Evolutionary conservation across 2,329 filamentous ascomycete species (phyloP).

Genomic region (Trichoderma oligosporum): DNA sequence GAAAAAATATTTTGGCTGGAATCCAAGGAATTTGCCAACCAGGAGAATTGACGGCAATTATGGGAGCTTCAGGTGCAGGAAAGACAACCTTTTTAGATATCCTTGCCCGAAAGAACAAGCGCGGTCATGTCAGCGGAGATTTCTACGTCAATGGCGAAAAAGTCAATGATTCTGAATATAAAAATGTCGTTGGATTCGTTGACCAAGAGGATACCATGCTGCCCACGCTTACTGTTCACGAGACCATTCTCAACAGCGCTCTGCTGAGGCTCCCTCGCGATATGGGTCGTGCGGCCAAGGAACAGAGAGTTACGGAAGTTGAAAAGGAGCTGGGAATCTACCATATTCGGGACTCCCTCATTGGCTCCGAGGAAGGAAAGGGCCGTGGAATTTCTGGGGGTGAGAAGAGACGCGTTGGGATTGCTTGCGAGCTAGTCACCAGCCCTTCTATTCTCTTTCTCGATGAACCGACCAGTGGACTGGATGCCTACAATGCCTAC

Average conservation of each 20-base stretch:
- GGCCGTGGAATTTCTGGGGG: slow-evolving; percentile 95
- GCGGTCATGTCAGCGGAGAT: slow-evolving; percentile 70
- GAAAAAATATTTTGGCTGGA: slow-evolving; percentile 75
- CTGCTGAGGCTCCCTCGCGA: slow-evolving; percentile 85
- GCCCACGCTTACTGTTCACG: slow-evolving; percentile 91
- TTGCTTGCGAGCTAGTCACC: slow-evolving; percentile 95
- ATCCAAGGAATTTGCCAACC: slow-evolving; percentile 86
- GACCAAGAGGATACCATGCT: slow-evolving; percentile 98
- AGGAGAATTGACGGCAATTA: slow-evolving; percentile 94
- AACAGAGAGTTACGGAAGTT: slow-evolving; percentile 86
- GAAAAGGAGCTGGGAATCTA: slow-evolving; percentile 94
- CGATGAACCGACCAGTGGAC: slow-evolving; percentile 92
- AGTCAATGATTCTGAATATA: slow-evolving; percentile 78
- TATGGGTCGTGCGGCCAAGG: slow-evolving; percentile 84
- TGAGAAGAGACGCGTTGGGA: slow-evolving; percentile 92
- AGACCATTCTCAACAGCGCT: slow-evolving; percentile 93
- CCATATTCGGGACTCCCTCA: slow-evolving; percentile 89
- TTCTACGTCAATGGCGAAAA: slow-evolving; percentile 95
- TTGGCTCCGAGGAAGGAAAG: slow-evolving; percentile 91
- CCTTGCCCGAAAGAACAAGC: slow-evolving; percentile 93
- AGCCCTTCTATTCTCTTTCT: slow-evolving; percentile 96
- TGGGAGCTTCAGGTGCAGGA: slow-evolving; percentile 95
- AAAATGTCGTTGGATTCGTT: slow-evolving; percentile 90
- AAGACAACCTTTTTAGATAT: slow-evolving; percentile 98
- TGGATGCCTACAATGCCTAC: slow-evolving; percentile 96